Percentiles rank a stretch among this genome's conserved stretches.
Conservation (phyloP, 2,329 filamentous ascomycete genomes). For the Dothideomycetidae sp. region DNA sequence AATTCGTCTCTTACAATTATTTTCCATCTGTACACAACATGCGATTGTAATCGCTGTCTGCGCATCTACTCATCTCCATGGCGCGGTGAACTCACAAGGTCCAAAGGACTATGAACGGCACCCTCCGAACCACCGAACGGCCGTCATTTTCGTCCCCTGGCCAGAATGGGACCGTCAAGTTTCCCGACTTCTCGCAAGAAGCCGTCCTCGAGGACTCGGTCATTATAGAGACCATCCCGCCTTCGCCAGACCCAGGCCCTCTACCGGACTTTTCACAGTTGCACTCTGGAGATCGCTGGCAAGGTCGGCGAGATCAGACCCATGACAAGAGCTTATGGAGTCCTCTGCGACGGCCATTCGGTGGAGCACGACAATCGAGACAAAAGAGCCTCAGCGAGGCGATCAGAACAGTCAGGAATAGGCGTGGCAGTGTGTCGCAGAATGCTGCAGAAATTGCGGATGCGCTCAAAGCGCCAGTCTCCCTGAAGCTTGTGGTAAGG, state of each 20-base stretch:
- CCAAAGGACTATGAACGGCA: constrained; percentile 7
- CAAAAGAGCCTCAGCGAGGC: constrained; percentile 86
- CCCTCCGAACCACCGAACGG: constrained; percentile 9
- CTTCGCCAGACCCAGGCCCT: constrained; percentile 19
- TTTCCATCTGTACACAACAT: too few relatives aligned
- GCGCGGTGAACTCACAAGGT: constrained; percentile 3
- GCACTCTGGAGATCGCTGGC: constrained; percentile 43
- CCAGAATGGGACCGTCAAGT: constrained; percentile 26
- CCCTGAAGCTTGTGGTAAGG: constrained; percentile 70
- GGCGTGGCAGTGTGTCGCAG: constrained; percentile 75
- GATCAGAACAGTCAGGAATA: constrained; percentile 64
- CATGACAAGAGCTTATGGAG: constrained; percentile 34
- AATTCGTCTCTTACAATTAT: too few relatives aligned
- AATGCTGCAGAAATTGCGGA: constrained; percentile 90
- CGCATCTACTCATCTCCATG: constrained; percentile 2
- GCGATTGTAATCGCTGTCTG: too few relatives aligned
- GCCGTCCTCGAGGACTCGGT: constrained; percentile 24
- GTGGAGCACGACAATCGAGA: constrained; percentile 42
- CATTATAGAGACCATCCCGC: constrained; percentile 9
- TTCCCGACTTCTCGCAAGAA: constrained; percentile 32
- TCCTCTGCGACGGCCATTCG: constrained; percentile 23
- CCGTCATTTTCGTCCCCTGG: constrained; percentile 12
- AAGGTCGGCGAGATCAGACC: constrained; percentile 34
- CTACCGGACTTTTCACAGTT: constrained; percentile 22
- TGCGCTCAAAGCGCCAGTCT: constrained; percentile 78